Evolutionary conservation across 1,139 yeast genomes (phyloP), one percentile per base, ranked within the genome.

Genomic region (Nematodospora anomalae): DNA sequence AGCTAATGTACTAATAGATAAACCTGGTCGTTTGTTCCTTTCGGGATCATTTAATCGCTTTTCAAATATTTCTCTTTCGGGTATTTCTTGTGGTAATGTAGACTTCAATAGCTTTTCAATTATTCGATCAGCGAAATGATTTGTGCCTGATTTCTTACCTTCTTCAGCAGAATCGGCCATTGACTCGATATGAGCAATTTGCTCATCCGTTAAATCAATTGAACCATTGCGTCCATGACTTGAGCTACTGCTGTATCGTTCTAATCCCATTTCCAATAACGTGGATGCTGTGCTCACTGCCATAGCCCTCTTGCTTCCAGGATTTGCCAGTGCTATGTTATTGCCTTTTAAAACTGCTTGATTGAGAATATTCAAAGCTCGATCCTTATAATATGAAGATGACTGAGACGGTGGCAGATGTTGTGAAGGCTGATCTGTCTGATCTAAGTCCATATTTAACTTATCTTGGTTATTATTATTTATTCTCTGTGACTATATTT

Each of bases 271-370:
- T 33, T 77, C 74, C n/a, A 79, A 50, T 9, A 79, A 50, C 0
- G 80, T 69, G 2, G 83, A 79, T 3, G 81, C 77, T 3, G 81
- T 67, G n/a, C 76, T 79, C 2, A 80, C 81, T 1, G 80, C 71
- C 11, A 78, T 47, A 5, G 76, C 78, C 37, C 74, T 53, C 45
- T 67, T 74, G 7, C 71, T 58, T 3, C 69, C 67, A 10, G 58
- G 49, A 33, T 57, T 48, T 37, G 52, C 51, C 18, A 58, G 65
- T 1, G 71, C 68, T 4, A 60, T 38, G 15, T 48, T 45, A 40
- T 47, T 52, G 6, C 48, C 41, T 32, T 39, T 44, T 15, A 33
- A 38, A n/a, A 25, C 60, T 45, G 44, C 45, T 20, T 42, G 40
- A 13, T 45, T 41, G 9, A 49, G 33, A 11, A 43, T 35, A 12